Conservation (phyloP, 2,329 filamentous ascomycete genomes). For the Ceratocystis albifundus region DNA sequence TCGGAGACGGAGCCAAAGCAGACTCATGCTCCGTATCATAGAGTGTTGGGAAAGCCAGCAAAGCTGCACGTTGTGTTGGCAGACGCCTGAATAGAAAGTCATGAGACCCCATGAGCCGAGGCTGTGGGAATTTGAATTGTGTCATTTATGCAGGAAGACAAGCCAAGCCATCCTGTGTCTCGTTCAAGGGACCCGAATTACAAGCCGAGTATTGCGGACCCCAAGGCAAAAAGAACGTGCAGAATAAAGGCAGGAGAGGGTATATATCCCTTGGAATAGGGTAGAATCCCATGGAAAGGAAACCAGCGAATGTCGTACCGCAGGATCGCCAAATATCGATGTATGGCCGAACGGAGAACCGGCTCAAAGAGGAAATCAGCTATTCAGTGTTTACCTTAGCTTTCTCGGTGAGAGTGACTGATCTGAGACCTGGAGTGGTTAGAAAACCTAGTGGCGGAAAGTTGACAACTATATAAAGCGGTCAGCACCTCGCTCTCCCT, state of each 20-base stretch:
- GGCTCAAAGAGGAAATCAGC: constrained; percentile 5
- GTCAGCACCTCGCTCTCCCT: neutral
- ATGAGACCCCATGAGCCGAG: neutral
- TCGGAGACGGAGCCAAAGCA: neutral
- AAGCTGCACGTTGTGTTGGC: neutral
- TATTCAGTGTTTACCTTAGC: neutral
- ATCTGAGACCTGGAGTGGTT: no score
- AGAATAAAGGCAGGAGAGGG: neutral
- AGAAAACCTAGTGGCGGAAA: neutral
- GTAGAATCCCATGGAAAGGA: neutral
- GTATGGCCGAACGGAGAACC: neutral
- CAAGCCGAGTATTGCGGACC: neutral
- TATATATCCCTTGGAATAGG: neutral
- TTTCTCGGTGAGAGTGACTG: neutral
- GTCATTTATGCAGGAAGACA: neutral
- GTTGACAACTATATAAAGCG: neutral
- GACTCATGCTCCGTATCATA: neutral
- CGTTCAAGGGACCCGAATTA: neutral
- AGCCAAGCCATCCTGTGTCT: neutral
- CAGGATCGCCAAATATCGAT: constrained; percentile 2
- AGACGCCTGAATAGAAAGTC: neutral
- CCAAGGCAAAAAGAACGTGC: no score
- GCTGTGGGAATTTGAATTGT: constrained; percentile 1
- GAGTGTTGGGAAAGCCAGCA: no score
- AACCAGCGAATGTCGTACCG: neutral